Evolutionary conservation across 2,329 filamentous ascomycete species (phyloP), one percentile per base, ranked within the genome.

Genomic region (Cladosporium oxysporum): DNA sequence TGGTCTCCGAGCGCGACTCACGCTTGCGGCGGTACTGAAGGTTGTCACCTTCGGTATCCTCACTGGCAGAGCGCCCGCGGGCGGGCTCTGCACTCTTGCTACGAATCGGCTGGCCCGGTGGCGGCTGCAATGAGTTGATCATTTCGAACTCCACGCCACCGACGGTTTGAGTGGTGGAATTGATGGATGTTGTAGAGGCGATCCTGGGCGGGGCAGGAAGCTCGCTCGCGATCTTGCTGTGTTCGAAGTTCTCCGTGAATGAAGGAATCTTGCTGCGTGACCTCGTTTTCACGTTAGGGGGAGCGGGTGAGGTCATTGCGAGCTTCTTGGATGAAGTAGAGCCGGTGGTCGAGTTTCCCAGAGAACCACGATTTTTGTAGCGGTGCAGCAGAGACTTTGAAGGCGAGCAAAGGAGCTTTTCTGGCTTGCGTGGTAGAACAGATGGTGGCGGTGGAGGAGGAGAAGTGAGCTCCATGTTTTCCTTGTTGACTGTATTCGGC

Each of bases 1-100:
- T 65, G 31, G 58, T 52, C 52, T 67, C 65, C n/a, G 66, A 68
- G 35, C 68, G 64, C 0, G 63, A 68, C 3, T 28, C 31, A 21
- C 66, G 58, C 28, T 62, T 60, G n/a, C 29, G 35, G 23, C n/a
- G 29, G 55, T 16, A 37, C n/a, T 29, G 49, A 26, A 21, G 18
- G n/a, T 12, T 41, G 2, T 16, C 29, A 14, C 28, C 52, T 11
- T 33, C 52, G 26, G 18, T 5, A n/a, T 47, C 14, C 7, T 26
- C 16, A n/a, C n/a, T n/a, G 31, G 18, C 28, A n/a, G 52, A 55
- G 14, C 47, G 28, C 10, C 26, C 33, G 12, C 35, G 26, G 14
- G 28, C 52, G 41, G 62, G 55, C n/a, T 65, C 62, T 35, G 55
- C 62, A 31, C 62, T 65, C 18, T 47, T 35, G 55, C 55, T 52